Conservation (phyloP, 257 asterid genomes). For the Linderniella brevidens region DNA sequence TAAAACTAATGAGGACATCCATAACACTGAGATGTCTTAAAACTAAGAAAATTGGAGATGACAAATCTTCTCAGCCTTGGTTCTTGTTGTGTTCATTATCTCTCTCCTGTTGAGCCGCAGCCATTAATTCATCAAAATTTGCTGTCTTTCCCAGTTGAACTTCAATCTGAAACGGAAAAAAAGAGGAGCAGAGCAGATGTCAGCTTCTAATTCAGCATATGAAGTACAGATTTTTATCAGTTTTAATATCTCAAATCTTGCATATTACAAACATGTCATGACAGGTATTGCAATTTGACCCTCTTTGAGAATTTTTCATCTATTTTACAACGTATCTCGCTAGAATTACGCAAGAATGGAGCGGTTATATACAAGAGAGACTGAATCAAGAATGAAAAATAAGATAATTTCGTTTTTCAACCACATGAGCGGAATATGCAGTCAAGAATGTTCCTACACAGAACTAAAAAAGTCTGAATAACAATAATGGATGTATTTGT, state of each 20-base stretch:
- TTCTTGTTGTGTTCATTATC: conserved; percentile 20
- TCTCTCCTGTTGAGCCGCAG: conserved; percentile 31
- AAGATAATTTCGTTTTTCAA: too few species aligned
- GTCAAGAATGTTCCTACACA: too few species aligned
- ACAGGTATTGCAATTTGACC: not conserved
- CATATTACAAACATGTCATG: not conserved
- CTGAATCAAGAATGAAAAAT: too few species aligned
- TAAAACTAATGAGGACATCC: too few species aligned
- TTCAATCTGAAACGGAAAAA: conserved; percentile 35
- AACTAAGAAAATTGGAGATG: too few species aligned
- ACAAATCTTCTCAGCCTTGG: too few species aligned
- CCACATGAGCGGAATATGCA: too few species aligned
- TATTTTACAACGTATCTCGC: too few species aligned
- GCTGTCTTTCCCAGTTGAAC: conserved; percentile 51
- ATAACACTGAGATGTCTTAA: too few species aligned
- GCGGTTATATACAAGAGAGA: too few species aligned
- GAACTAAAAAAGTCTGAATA: too few species aligned
- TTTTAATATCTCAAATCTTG: not conserved
- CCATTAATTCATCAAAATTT: conserved; percentile 61
- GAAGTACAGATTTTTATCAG: not conserved
- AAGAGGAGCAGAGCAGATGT: not conserved
- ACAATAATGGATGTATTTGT: not conserved
- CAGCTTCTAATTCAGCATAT: not conserved
- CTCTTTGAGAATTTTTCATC: not conserved
- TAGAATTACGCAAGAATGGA: too few species aligned